Base-by-base conservation (phyloP, 1,139 yeast genomes). In the Taiozyma sp. region DNA sequence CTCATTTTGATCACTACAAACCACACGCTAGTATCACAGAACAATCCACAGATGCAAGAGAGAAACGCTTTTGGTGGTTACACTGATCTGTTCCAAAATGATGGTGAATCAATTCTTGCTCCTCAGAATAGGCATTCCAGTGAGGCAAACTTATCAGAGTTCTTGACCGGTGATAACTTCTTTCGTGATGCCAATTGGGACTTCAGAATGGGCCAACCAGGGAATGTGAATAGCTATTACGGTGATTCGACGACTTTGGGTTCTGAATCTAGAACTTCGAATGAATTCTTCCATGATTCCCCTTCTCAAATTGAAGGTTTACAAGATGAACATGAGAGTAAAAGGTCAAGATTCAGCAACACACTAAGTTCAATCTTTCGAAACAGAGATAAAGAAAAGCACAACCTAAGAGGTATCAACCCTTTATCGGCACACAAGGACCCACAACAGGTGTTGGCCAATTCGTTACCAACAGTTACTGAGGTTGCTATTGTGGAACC, bases 381-480 rank as follows among this genome's bases (percentile, higher is more conserved):
- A 43, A 59, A 51, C 38, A 57, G 51, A 28, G 48, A 51, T 19
- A 49, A 50, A 7, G 47, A 52, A n/a, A 53, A 58, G 8, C 59
- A 60, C 52, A 59, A 51, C 32, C 39, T 61, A 19, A 55, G 57
- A 42, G 58, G 56, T 8, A 62, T 62, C 28, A 62, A 62, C 44
- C 65, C 65, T 4, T 43, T 62, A n/a, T 58, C 63, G 3, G 57
- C 65, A 3, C 62, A 60, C 42, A 60, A 54, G 43, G 60, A 61
- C 32, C 58, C 54, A 14, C 36, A 48, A 5, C 42, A 50, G 2
- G n/a, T 54, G 16, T 51, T 50, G 1, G 51, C 51, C 14, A 43
- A 49, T n/a, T 44, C 57, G 4, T 56, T 57, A 14, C 43, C 48
- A n/a, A 50, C 50, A 16, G 34, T 59, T 46, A 57, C 51, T 5